These are phyloP conservation scores for Vanrija humicola DNA, from an alignment of 1,284 basidiomycete species.

Conservation along the genomic window DNA sequence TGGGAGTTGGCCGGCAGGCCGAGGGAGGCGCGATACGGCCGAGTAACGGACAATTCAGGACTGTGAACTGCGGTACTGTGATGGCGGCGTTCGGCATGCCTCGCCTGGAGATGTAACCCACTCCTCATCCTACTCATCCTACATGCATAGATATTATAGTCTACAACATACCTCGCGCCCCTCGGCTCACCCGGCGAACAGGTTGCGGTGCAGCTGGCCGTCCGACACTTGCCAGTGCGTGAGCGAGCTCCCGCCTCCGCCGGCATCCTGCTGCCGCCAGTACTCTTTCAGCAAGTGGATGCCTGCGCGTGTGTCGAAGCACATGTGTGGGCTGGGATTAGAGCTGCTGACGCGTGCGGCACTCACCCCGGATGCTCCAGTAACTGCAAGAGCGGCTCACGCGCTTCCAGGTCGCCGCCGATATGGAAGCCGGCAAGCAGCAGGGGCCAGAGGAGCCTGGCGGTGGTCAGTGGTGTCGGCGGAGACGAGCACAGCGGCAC, in stretches of 20 bases:
- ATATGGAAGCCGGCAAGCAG: constrained; percentile 41
- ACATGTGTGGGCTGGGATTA: constrained; percentile 33
- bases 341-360: no score
- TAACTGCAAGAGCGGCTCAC: constrained; percentile 28
- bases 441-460: constrained; percentile 45
- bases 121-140: background rate
- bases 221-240: constrained; percentile 15
- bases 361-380: constrained; percentile 36
- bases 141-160: no score
- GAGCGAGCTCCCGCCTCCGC: constrained; percentile 10
- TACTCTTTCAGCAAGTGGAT: constrained; percentile 24
- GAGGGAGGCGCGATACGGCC: no score
- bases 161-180: no score
- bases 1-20: no score
- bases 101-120: background rate
- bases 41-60: no score
- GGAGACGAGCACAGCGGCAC: background rate
- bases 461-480: background rate
- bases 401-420: constrained; percentile 23
- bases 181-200: constrained; percentile 13
- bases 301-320: constrained; percentile 37
- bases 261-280: constrained; percentile 22
- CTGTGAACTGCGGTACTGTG: no score
- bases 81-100: no score
- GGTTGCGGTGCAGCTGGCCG: constrained; percentile 8